Percentiles rank a stretch among this genome's conserved stretches.
phyloP scores from a whole-genome alignment of 495 filamentous ascomycete genomes.

The Talaromyces trachyspermus region DNA sequence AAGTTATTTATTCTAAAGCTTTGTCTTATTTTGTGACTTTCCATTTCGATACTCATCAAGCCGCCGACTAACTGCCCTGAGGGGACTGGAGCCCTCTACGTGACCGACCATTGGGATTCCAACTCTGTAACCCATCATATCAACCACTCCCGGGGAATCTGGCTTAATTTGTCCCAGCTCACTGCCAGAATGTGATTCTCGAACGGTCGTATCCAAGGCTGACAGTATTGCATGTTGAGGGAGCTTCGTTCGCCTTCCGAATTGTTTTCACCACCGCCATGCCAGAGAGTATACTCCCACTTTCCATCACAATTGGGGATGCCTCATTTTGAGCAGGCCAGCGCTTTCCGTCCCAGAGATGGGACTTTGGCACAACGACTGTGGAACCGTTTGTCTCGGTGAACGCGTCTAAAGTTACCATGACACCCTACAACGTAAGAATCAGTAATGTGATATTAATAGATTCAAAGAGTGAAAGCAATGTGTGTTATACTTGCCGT shows the following conservation, averaged over 20 bases:
- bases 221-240: slow-evolving; percentile 4
- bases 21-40: not conserved
- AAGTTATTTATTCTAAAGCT: too few relatives aligned
- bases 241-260: not conserved
- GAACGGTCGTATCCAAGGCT: slow-evolving; percentile 1
- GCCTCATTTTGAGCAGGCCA: not conserved
- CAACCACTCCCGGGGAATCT: not conserved
- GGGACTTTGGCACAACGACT: slow-evolving; percentile 1
- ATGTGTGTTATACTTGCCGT: not conserved
- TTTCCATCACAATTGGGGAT: not conserved
- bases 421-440: not conserved
- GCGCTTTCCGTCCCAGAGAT: slow-evolving; percentile 3
- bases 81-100: slow-evolving; percentile 1
- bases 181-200: slow-evolving; percentile 3
- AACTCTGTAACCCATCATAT: slow-evolving; percentile 4
- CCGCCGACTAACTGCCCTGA: not conserved
- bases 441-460: not conserved
- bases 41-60: not conserved
- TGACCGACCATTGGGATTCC: slow-evolving; percentile 1
- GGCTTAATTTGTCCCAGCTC: not conserved
- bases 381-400: slow-evolving; percentile 1
- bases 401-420: slow-evolving; percentile 2
- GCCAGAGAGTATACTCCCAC: slow-evolving; percentile 5
- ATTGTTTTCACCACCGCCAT: slow-evolving; percentile 1
- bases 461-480: not conserved